Conservation (phyloP, 2,329 filamentous ascomycete genomes). For the Epichloe uncinata region DNA sequence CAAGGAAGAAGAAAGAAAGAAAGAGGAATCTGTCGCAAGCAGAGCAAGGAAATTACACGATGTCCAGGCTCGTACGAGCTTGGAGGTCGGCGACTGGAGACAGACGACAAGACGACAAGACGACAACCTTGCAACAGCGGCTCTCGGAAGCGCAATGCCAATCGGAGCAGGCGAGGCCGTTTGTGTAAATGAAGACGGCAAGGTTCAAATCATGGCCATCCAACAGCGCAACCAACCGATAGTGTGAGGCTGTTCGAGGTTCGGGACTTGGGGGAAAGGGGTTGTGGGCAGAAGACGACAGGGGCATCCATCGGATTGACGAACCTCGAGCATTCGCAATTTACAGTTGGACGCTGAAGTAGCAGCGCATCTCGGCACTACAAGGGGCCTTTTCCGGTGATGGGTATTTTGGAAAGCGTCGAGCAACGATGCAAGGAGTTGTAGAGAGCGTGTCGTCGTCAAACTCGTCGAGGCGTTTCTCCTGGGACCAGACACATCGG, state of each 20-base stretch:
- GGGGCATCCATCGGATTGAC: not conserved
- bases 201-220: not conserved
- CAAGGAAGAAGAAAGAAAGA: too few species aligned
- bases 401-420: not conserved
- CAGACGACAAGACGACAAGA: too few species aligned
- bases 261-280: not conserved
- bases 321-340: constrained; percentile 1
- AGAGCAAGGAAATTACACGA: too few species aligned
- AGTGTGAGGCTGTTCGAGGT: too few species aligned
- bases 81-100: too few species aligned
- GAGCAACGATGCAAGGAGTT: not conserved
- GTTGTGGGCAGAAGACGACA: not conserved
- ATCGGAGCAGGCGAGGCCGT: not conserved
- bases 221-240: not conserved
- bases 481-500: not conserved
- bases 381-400: not conserved
- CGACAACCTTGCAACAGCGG: not conserved
- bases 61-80: too few species aligned
- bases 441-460: not conserved
- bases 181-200: not conserved
- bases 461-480: not conserved
- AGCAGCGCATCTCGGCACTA: constrained; percentile 4
- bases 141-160: not conserved
- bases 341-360: not conserved
- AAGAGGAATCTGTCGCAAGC: too few species aligned